A percentile compares a stretch with the other conserved stretches of the same genome.
Conservation (phyloP, 2,329 filamentous ascomycete species). For the Fusarium sp. region DNA sequence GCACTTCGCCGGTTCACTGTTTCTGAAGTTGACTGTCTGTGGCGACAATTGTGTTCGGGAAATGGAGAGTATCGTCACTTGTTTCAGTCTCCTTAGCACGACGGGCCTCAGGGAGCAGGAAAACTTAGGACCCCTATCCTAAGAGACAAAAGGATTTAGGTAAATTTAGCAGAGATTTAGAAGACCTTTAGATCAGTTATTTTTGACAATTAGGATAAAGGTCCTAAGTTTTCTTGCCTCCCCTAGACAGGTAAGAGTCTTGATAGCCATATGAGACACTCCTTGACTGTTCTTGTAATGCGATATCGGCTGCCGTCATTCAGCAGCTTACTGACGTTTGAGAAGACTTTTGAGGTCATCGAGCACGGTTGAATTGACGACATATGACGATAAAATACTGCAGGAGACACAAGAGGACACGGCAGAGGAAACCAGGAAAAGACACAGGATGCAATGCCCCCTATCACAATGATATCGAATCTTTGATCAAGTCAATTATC, state of each 20-base stretch:
- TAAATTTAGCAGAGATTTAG: too few species aligned
- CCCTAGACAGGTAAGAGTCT: not conserved
- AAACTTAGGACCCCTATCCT: too few species aligned
- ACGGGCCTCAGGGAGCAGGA: too few species aligned
- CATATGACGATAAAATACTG: not conserved
- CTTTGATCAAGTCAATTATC: not conserved
- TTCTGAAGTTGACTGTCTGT: not conserved
- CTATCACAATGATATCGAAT: not conserved
- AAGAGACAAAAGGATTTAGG: too few species aligned
- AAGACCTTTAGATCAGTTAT: too few species aligned
- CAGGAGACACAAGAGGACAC: not conserved
- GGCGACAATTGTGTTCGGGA: not conserved
- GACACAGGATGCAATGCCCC: not conserved
- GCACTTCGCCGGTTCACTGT: too few species aligned
- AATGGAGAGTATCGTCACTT: not conserved
- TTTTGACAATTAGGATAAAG: too few species aligned
- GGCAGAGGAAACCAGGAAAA: not conserved
- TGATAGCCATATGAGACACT: not conserved
- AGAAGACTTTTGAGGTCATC: not conserved
- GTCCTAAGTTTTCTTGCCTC: too few species aligned
- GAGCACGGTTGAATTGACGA: not conserved
- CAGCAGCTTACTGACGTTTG: not conserved
- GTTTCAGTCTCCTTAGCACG: not conserved
- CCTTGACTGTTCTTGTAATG: not conserved
- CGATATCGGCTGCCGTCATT: not conserved